Evolutionary conservation across 2,329 filamentous ascomycete genomes (phyloP), one percentile per base, ranked within the genome.

Genomic region (Aspergillus fischeri): DNA sequence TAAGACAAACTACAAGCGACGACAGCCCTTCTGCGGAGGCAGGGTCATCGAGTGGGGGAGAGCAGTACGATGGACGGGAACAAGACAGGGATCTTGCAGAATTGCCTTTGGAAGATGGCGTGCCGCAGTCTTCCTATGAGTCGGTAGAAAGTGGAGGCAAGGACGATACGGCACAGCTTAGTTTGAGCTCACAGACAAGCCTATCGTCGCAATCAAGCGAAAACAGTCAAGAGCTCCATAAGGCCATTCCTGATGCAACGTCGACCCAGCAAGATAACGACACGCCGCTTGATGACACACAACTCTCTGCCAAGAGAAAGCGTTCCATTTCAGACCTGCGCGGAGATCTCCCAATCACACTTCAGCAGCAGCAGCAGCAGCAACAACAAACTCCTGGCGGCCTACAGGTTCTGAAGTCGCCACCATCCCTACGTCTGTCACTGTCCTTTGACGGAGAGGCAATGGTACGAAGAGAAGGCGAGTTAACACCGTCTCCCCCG

Each of bases 371-470:
- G 29, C 29, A 11, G 29, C 29, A 29, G 47, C 52, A 55, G 41
- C 47, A 45, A 21, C 55, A 52, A 27, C 57, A 59, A 35, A 49
- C 52, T 8, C 57, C 60, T 25, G 63, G 55, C 3, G 56, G 56
- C 29, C 59, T 63, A 25, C 67, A 69, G 7, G 61, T 61, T 20
- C 20, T 60, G 4, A 71, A 67, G 47, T 74, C 70, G 5, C 71
- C 75, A 4, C 75, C 75, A 10, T 73, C 75, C 1, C 60, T 77
- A 52, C 71, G 75, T 28, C 63, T 77, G 58, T 77, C 75, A 2
- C 56, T 77, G 49, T 77, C 75, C 1, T 75, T 75, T 50, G 74
- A 77, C 57, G 75, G 75, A 17, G 70, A 75, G 50, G 72, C 71
- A 10, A 69, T 73, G 63, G 69, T 75, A 11, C 65, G 70, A 21